Evolutionary conservation across 2,329 filamentous ascomycete genomes (phyloP).

Genomic region (Dothidotthia symphoricarpi): DNA sequence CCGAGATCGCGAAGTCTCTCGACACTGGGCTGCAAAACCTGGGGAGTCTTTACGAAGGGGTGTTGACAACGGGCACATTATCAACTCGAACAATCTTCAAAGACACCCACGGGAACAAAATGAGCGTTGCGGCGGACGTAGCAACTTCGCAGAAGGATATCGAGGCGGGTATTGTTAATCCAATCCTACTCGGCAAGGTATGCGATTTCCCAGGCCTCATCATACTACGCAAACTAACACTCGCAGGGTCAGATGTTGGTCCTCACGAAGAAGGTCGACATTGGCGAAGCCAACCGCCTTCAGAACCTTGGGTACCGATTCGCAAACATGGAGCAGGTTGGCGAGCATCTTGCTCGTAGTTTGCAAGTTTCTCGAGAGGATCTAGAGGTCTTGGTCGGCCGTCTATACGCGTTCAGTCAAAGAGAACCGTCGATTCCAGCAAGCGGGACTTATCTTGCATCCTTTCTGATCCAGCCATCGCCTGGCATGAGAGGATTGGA

Average conservation of each 20-base stretch:
- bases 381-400: conserved; percentile 60
- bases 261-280: conserved; percentile 64
- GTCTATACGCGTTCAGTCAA: conserved; percentile 59
- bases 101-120: conserved; percentile 17
- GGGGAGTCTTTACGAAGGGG: conserved; percentile 73
- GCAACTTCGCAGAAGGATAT: conserved; percentile 33
- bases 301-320: conserved; percentile 77
- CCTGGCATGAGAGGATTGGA: conserved; percentile 44
- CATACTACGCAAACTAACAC: too few relatives aligned
- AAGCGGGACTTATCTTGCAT: conserved; percentile 41
- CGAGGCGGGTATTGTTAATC: conserved; percentile 38
- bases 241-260: conserved; percentile 71
- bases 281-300: conserved; percentile 62
- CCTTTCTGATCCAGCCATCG: conserved; percentile 44
- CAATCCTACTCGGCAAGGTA: conserved; percentile 54
- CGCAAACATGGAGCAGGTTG: conserved; percentile 58
- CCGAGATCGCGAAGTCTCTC: conserved; percentile 67
- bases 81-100: conserved; percentile 60
- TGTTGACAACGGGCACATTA: conserved; percentile 64
- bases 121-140: conserved; percentile 27
- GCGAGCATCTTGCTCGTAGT: conserved; percentile 64
- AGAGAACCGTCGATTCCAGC: conserved; percentile 48
- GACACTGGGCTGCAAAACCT: conserved; percentile 61
- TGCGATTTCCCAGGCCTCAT: too few relatives aligned
- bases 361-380: conserved; percentile 69